A percentile compares a stretch with the other conserved stretches of the same genome.
These are phyloP conservation scores for Nicotiana otophora DNA, from an alignment of 257 asterid genomes.

Conservation along the genomic window DNA sequence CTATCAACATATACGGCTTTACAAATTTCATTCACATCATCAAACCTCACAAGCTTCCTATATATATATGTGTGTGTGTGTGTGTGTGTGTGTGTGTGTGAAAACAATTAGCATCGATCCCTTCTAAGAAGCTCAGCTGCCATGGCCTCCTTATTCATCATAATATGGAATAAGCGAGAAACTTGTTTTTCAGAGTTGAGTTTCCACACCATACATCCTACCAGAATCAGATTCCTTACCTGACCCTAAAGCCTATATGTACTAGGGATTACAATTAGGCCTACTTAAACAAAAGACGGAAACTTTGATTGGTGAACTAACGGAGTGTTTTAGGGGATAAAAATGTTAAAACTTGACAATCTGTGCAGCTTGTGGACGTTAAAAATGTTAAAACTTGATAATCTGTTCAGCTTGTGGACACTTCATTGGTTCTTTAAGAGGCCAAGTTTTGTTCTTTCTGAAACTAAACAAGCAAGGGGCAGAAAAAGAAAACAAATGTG, in stretches of 20 bases:
- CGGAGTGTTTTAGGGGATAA: background rate
- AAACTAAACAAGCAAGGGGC: background rate
- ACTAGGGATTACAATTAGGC: background rate
- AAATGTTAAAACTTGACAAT: background rate
- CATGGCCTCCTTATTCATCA: background rate
- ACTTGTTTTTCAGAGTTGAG: background rate
- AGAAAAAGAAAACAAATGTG: background rate
- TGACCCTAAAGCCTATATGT: background rate
- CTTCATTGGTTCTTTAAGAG: background rate
- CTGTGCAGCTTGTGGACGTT: constrained; percentile 1
- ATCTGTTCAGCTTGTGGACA: background rate
- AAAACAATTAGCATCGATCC: background rate
- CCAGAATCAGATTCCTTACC: background rate
- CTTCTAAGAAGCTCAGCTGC: background rate
- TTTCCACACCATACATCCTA: background rate
- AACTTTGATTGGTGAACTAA: background rate
- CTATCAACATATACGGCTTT: no score
- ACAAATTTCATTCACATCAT: no score
- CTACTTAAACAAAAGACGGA: no score
- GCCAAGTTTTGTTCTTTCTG: background rate
- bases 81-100: no score
- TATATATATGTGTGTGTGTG: no score
- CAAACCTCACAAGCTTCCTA: no score
- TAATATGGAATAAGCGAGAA: background rate
- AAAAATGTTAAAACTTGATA: background rate